These are phyloP conservation scores for Tolypocladium album DNA, from an alignment of 2,329 filamentous ascomycete species.

Conservation along the genomic window DNA sequence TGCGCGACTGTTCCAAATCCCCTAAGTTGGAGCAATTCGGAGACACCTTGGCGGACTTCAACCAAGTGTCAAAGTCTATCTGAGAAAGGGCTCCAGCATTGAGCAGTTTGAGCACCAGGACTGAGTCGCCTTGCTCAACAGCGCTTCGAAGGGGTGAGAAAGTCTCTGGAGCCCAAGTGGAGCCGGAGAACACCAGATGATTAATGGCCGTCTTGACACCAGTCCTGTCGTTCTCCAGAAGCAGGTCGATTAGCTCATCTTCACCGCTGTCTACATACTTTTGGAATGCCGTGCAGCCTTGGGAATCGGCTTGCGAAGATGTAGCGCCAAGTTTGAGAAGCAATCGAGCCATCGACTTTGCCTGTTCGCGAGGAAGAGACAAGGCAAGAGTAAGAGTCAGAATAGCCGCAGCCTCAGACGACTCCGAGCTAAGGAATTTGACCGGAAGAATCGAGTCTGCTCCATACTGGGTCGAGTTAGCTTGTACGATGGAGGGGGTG, in stretches of 20 bases:
- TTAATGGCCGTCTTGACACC: conserved; percentile 56
- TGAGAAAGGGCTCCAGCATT: conserved; percentile 48
- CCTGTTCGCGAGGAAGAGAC: conserved; percentile 49
- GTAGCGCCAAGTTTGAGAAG: conserved; percentile 63
- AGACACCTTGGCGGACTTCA: conserved; percentile 42
- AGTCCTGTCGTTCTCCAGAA: conserved; percentile 46
- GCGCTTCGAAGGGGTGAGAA: conserved; percentile 48
- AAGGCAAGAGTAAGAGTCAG: conserved; percentile 61
- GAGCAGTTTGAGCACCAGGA: conserved; percentile 49
- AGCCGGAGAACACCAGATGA: conserved; percentile 39
- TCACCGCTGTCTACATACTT: conserved; percentile 46
- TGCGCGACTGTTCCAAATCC: conserved; percentile 35
- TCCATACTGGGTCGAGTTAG: conserved; percentile 44
- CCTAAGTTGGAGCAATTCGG: conserved; percentile 23
- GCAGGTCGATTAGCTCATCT: conserved; percentile 32
- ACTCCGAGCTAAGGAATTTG: conserved; percentile 46
- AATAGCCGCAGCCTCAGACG: conserved; percentile 46
- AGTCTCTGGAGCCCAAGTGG: conserved; percentile 21
- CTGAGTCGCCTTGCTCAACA: conserved; percentile 38
- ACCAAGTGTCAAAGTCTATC: conserved; percentile 54
- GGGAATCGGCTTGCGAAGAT: conserved; percentile 58
- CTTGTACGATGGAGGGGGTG: background rate
- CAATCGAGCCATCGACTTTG: conserved; percentile 51
- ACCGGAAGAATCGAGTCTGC: conserved; percentile 68
- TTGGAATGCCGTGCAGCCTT: conserved; percentile 55